Evolutionary conservation across 441 rosid species (phyloP).

Genomic region (Metrosideros polymorpha): DNA sequence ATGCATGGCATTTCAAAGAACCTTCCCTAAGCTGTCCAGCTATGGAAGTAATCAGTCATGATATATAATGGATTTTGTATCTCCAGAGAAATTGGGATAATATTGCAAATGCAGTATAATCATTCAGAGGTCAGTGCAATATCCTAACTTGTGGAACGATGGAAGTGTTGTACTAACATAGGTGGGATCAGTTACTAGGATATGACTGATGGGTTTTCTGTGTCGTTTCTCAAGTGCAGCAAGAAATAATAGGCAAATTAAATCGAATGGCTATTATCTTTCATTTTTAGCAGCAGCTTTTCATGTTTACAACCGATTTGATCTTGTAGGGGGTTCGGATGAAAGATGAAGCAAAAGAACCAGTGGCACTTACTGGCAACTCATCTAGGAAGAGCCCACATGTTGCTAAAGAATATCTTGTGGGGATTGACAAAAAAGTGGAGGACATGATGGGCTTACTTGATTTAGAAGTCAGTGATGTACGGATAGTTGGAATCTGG

Average conservation of each 20-base stretch:
- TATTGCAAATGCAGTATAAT: not conserved
- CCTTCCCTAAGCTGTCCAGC: not conserved
- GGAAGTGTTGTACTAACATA: not conserved
- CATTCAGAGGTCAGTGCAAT: not conserved
- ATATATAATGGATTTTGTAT: not conserved
- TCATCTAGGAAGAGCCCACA: not conserved
- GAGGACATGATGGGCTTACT: not conserved
- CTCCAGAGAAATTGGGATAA: not conserved
- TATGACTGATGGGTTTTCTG: not conserved
- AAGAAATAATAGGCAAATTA: not conserved
- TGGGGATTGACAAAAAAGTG: not conserved
- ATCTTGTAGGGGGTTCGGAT: not conserved
- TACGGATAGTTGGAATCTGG: not conserved
- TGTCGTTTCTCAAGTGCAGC: not conserved
- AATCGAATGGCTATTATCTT: not conserved
- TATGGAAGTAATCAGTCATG: not conserved
- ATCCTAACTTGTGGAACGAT: not conserved
- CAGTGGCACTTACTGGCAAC: not conserved
- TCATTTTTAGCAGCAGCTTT: not conserved
- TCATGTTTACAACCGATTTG: not conserved
- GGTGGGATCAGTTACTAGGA: not conserved
- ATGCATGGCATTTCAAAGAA: too few relatives aligned
- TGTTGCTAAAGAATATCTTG: not conserved
- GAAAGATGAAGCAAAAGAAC: not conserved
- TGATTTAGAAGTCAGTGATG: not conserved